Percentiles rank a stretch among this genome's conserved stretches.
Conservation (phyloP, 108 stramenopile genomes). For the Cyclotella choctawhatcheeana region DNA sequence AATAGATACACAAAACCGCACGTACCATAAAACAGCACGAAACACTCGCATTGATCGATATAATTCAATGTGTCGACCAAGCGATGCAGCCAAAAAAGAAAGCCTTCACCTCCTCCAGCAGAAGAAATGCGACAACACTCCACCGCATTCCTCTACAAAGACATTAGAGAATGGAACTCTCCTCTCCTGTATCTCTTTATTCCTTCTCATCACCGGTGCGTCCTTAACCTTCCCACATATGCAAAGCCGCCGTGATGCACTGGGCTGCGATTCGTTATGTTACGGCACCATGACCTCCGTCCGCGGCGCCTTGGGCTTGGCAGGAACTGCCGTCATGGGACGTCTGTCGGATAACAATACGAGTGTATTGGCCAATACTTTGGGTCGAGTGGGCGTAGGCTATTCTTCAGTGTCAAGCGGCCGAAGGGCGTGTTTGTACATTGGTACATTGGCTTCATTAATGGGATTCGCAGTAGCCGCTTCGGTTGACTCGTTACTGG, state of each 20-base stretch:
- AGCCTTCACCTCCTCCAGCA: no score
- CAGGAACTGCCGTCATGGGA: slow-evolving; percentile 73
- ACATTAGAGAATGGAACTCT: slow-evolving; percentile 11
- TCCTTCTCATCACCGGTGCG: slow-evolving; percentile 33
- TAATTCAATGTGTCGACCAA: no score
- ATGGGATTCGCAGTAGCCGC: slow-evolving; percentile 50
- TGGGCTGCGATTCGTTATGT: slow-evolving; percentile 80
- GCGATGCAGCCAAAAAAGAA: no score
- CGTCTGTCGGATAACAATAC: slow-evolving; percentile 67
- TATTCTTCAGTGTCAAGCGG: slow-evolving; percentile 55
- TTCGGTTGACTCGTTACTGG: slow-evolving; percentile 39
- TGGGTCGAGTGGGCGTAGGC: slow-evolving; percentile 23
- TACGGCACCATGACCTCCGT: slow-evolving; percentile 80
- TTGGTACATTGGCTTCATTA: slow-evolving; percentile 66
- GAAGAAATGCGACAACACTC: no score
- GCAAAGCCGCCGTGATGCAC: slow-evolving; percentile 65
- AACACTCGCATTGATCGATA: no score
- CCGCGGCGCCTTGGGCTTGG: slow-evolving; percentile 64
- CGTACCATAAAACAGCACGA: no score
- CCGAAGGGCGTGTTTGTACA: slow-evolving; percentile 57
- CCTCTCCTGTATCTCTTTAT: slow-evolving; percentile 21
- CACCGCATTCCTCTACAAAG: no score
- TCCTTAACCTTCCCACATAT: slow-evolving; percentile 71
- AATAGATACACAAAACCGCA: no score
- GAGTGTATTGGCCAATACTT: slow-evolving; percentile 24